These are phyloP conservation scores for Dillenia turbinata DNA, from an alignment of 164 flowering plant genomes.

Conservation along the genomic window DNA sequence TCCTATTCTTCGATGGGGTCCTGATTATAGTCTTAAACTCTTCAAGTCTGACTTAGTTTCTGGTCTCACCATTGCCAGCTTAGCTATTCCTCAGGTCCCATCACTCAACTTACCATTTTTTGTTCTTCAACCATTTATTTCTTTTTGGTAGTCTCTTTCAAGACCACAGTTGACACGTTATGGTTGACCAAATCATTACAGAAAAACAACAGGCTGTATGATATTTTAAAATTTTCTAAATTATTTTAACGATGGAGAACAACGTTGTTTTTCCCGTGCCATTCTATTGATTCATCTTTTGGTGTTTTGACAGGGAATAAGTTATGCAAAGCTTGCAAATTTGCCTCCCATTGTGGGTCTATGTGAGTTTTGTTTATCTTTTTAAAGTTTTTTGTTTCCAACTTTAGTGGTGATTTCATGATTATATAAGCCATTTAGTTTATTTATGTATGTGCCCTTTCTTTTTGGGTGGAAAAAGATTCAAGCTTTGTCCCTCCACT, in stretches of 20 bases:
- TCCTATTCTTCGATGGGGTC: conserved; percentile 90
- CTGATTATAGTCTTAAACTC: conserved; percentile 48
- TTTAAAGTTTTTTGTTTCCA: background rate
- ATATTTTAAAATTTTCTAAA: background rate
- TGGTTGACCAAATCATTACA: too few species aligned
- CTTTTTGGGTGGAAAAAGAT: conserved; percentile 34
- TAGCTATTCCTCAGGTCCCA: conserved; percentile 88
- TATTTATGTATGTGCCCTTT: background rate
- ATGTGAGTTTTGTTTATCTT: conserved; percentile 22
- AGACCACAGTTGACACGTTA: too few species aligned
- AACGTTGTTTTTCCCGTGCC: background rate
- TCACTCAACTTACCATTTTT: background rate
- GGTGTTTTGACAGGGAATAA: conserved; percentile 55
- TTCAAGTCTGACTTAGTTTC: conserved; percentile 76
- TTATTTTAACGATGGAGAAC: background rate
- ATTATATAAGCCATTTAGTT: background rate
- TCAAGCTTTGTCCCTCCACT: conserved; percentile 96
- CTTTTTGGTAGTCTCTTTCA: background rate
- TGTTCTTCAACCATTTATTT: background rate
- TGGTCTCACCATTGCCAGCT: conserved; percentile 92
- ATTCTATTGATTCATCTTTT: too few species aligned
- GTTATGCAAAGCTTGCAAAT: conserved; percentile 88
- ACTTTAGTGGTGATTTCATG: background rate
- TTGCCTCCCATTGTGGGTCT: conserved; percentile 82
- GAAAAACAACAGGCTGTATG: too few species aligned